Conservation (phyloP, 208 protist genomes). For the Wallacemonas rigidus region DNA sequence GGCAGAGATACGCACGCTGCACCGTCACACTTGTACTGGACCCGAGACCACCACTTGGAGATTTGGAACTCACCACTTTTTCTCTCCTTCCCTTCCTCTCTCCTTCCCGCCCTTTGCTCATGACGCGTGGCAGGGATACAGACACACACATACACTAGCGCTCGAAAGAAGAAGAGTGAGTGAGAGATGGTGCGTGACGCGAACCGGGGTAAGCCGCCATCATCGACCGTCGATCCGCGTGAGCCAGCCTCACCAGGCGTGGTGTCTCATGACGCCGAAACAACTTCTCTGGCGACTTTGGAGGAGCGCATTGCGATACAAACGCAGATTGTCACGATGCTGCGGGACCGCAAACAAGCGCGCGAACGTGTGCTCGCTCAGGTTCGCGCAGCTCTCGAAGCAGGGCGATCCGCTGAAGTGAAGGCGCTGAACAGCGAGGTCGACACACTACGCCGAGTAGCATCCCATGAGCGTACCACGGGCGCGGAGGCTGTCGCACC, state of each 20-base stretch:
- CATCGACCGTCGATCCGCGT: background rate
- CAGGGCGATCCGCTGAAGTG: slow-evolving; percentile 14
- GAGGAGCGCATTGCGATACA: slow-evolving; percentile 28
- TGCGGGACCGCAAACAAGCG: slow-evolving; percentile 27
- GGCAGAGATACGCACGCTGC: too few relatives aligned
- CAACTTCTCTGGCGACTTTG: slow-evolving; percentile 14
- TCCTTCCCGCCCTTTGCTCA: too few relatives aligned
- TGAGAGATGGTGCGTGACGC: background rate
- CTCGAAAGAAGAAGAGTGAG: too few relatives aligned
- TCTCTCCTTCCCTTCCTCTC: too few relatives aligned
- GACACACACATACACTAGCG: too few relatives aligned
- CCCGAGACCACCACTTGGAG: too few relatives aligned
- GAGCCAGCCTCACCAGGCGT: background rate
- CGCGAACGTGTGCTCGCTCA: slow-evolving; percentile 24
- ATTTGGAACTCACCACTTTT: too few relatives aligned
- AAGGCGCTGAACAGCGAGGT: background rate
- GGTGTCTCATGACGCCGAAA: background rate
- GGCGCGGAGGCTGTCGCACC: background rate
- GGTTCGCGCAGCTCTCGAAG: slow-evolving; percentile 21
- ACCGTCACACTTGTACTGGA: too few relatives aligned
- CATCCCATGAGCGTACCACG: background rate
- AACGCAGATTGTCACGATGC: slow-evolving; percentile 30
- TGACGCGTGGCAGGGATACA: too few relatives aligned
- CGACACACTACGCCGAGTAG: background rate
- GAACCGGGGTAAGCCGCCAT: background rate